phyloP scores from a whole-genome alignment of 2,329 filamentous ascomycete genomes.

The Endocalyx cinctus region DNA sequence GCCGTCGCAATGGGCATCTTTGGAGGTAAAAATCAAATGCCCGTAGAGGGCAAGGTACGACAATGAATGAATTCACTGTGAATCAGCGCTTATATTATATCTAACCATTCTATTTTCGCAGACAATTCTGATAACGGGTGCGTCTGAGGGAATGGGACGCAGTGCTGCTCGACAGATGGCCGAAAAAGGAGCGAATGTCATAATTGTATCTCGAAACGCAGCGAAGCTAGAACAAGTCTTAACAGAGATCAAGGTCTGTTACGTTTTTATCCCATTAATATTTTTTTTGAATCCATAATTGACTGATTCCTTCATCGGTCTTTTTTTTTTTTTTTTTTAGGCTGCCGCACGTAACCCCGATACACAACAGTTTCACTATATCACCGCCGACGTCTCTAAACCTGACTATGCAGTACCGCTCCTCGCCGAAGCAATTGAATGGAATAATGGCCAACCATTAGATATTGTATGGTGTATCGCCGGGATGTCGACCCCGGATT shows the following conservation, averaged over 20 bases:
- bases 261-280: no score
- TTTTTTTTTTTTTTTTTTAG: no score
- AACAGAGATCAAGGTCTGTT: constrained; percentile 34
- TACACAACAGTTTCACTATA: constrained; percentile 75
- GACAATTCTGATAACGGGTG: constrained; percentile 87
- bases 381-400: constrained; percentile 75
- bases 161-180: constrained; percentile 70
- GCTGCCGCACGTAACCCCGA: constrained; percentile 59
- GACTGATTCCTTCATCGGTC: no score
- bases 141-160: constrained; percentile 87
- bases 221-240: constrained; percentile 70
- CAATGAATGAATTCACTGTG: neutral
- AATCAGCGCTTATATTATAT: constrained; percentile 9
- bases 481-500: constrained; percentile 66
- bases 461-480: constrained; percentile 93
- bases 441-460: constrained; percentile 70
- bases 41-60: constrained; percentile 75
- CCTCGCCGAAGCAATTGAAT: constrained; percentile 65
- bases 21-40: constrained; percentile 68
- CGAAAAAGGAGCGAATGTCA: constrained; percentile 77
- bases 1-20: constrained; percentile 62
- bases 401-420: constrained; percentile 65
- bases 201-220: constrained; percentile 76
- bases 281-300: no score
- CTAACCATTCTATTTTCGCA: constrained; percentile 31